Evolutionary conservation across 2,329 filamentous ascomycete genomes (phyloP).

Genomic region (Bipolaris sorokiniana): DNA sequence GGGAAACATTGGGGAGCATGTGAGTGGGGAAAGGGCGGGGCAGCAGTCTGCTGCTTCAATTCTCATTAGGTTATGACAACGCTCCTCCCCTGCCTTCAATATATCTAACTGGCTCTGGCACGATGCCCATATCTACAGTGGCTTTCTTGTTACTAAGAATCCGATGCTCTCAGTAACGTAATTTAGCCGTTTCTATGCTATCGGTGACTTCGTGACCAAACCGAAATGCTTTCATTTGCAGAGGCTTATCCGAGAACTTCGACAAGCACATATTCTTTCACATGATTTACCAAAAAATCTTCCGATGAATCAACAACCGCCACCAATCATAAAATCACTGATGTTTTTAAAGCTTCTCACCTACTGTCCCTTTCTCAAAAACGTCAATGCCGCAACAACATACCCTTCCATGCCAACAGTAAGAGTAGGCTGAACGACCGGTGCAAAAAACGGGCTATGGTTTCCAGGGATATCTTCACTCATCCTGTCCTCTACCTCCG

Average conservation of each 20-base stretch:
- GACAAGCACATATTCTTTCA: no score
- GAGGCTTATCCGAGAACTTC: no score
- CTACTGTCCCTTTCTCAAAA: conserved; percentile 37
- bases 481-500: conserved; percentile 53
- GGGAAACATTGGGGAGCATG: no score
- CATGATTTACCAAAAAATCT: no score
- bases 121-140: background rate
- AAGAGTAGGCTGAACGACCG: conserved; percentile 65
- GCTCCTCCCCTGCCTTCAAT: background rate
- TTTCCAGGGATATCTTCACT: conserved; percentile 62
- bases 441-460: conserved; percentile 65
- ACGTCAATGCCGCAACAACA: conserved; percentile 58
- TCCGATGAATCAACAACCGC: no score
- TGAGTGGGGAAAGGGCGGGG: background rate
- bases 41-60: background rate
- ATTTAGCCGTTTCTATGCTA: no score
- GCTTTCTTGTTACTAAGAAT: background rate
- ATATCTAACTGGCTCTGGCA: background rate
- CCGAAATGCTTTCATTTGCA: no score
- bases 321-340: no score
- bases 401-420: conserved; percentile 58
- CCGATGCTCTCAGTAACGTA: background rate
- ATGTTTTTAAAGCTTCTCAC: background rate
- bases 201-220: no score
- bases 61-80: background rate